phyloP scores from a whole-genome alignment of 2,329 filamentous ascomycete species.

The Huntiella bhutanensis region DNA sequence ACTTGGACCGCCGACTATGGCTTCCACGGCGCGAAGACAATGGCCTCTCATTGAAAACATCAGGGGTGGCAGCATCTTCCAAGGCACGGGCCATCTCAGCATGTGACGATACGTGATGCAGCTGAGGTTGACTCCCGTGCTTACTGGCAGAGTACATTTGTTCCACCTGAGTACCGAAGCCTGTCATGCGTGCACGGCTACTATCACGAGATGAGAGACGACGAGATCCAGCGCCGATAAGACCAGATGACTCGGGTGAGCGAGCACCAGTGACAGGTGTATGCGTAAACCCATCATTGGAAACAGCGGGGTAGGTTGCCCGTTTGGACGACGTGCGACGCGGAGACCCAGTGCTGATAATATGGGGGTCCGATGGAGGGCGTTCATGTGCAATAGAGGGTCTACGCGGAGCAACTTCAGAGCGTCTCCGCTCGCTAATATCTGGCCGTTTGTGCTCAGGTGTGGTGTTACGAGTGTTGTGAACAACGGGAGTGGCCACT shows the following conservation, averaged over 20 bases:
- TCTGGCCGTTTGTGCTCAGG: too few relatives aligned
- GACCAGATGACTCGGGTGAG: constrained; percentile 2
- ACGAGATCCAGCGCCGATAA: neutral
- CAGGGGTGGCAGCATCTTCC: constrained; percentile 5
- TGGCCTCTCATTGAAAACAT: neutral
- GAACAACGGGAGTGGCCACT: constrained; percentile 3
- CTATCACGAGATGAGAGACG: constrained; percentile 6
- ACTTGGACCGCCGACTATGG: constrained; percentile 1
- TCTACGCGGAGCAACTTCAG: too few relatives aligned
- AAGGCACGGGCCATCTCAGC: constrained; percentile 6
- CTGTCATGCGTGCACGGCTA: constrained; percentile 3
- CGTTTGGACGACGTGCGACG: constrained; percentile 2
- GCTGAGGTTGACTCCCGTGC: neutral
- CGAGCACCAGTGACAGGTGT: constrained; percentile 10
- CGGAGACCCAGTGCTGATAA: neutral
- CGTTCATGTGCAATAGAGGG: neutral
- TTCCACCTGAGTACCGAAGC: constrained; percentile 2
- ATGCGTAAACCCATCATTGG: constrained; percentile 4
- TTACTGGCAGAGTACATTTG: neutral
- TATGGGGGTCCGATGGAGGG: neutral
- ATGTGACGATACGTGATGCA: neutral
- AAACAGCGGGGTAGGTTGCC: neutral
- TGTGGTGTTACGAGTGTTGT: neutral
- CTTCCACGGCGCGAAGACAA: neutral
- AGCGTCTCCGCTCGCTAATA: too few relatives aligned